Percentiles rank a stretch among this genome's conserved stretches.
Conservation (phyloP, 345 rosid species). For the Eutrema japonicum region DNA sequence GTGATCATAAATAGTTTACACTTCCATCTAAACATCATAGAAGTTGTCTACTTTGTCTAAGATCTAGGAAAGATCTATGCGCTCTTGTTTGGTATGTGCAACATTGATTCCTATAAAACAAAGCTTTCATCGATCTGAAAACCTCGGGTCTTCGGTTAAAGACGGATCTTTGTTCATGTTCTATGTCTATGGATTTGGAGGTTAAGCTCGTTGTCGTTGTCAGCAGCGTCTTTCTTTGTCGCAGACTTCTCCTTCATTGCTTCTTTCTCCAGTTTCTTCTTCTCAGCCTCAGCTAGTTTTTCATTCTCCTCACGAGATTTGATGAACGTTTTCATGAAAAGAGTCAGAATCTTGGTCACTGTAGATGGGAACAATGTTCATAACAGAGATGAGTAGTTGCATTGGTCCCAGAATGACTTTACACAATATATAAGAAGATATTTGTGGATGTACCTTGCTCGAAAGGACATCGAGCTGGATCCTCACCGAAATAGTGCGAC, state of each 20-base stretch:
- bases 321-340: conserved; percentile 82
- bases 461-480: conserved; percentile 96
- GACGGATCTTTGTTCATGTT: conserved; percentile 22
- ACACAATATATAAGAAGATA: conserved; percentile 15
- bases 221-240: conserved; percentile 59
- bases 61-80: conserved; percentile 38
- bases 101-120: conserved; percentile 22
- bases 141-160: conserved; percentile 23
- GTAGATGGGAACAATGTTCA: conserved; percentile 43
- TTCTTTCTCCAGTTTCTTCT: conserved; percentile 90
- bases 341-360: conserved; percentile 84
- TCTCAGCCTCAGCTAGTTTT: conserved; percentile 81
- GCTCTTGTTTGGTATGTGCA: conserved; percentile 38
- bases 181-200: conserved; percentile 48
- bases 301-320: conserved; percentile 86
- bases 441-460: conserved; percentile 74
- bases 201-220: conserved; percentile 42
- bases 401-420: conserved; percentile 1
- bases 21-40: conserved; percentile 28
- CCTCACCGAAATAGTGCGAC: conserved; percentile 96
- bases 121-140: conserved; percentile 29
- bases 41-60: conserved; percentile 37
- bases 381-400: neutral
- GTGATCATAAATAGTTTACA: conserved; percentile 29
- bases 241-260: conserved; percentile 69